Percentiles rank a stretch among this genome's conserved stretches.
Conservation (phyloP, 768 basidiomycete genomes). For the Podaxis mareebaensis region DNA sequence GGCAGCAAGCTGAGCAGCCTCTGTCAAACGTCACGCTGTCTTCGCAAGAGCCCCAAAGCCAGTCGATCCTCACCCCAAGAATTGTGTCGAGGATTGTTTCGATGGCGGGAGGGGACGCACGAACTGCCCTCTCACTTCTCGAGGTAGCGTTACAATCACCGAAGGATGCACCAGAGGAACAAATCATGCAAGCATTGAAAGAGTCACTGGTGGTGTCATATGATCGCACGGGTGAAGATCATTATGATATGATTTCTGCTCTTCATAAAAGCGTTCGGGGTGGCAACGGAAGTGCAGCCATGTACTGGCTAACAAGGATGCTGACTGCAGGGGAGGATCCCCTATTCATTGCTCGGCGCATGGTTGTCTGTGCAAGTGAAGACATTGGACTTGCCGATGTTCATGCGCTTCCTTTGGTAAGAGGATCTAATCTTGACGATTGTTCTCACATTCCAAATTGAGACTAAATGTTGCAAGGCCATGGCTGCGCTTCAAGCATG, state of each 20-base stretch:
- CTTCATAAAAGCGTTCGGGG: constrained; percentile 85
- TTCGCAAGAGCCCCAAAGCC: constrained; percentile 19
- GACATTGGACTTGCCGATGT: constrained; percentile 83
- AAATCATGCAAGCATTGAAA: constrained; percentile 57
- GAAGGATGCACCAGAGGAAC: constrained; percentile 39
- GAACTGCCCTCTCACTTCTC: constrained; percentile 75
- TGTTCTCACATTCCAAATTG: neutral
- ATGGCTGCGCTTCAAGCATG: constrained; percentile 64
- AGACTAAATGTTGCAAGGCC: constrained; percentile 40
- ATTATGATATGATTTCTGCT: constrained; percentile 82
- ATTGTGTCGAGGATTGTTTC: constrained; percentile 51
- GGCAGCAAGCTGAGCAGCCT: neutral
- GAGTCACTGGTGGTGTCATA: constrained; percentile 67
- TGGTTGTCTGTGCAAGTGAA: constrained; percentile 82
- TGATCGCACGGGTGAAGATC: constrained; percentile 74
- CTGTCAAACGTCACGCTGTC: constrained; percentile 14
- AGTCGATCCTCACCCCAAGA: constrained; percentile 45
- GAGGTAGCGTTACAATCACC: constrained; percentile 63
- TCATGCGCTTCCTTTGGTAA: constrained; percentile 72
- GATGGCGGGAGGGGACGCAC: constrained; percentile 68
- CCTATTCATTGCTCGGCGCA: constrained; percentile 68
- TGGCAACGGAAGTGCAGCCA: constrained; percentile 71
- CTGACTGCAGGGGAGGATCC: constrained; percentile 81
- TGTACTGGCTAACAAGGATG: constrained; percentile 92
- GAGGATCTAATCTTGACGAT: constrained; percentile 21